Conservation (phyloP, 371 early-diverging fungal genomes). For the Apophysomyces ossiformis region DNA sequence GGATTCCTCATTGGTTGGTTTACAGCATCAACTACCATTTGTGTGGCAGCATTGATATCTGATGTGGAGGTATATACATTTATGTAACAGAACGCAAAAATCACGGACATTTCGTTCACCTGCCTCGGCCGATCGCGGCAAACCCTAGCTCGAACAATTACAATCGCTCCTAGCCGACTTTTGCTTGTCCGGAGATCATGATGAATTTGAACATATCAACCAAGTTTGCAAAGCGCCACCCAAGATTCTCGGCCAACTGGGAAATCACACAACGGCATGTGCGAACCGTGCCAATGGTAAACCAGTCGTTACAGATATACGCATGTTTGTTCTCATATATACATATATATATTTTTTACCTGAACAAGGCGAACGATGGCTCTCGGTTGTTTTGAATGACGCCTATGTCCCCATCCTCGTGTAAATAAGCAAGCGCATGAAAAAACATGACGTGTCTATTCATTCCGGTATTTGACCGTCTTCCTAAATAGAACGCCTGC, state of each 20-base stretch:
- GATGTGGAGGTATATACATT: conserved; percentile 29
- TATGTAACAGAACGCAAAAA: too few species aligned
- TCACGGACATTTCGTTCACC: too few species aligned
- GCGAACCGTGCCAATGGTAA: neutral
- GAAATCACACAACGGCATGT: neutral
- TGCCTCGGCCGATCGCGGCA: too few species aligned
- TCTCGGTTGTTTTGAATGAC: conserved; percentile 31
- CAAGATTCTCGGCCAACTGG: conserved; percentile 37
- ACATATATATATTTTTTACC: conserved; percentile 9
- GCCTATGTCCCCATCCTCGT: conserved; percentile 39
- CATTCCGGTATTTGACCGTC: neutral
- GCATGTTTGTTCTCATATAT: neutral
- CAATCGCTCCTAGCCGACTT: conserved; percentile 30
- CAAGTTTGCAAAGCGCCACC: conserved; percentile 42
- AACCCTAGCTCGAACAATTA: conserved; percentile 31
- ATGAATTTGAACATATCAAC: conserved; percentile 40
- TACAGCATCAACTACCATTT: conserved; percentile 30
- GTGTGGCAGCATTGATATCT: conserved; percentile 44
- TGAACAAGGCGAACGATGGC: conserved; percentile 27
- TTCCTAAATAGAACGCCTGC: conserved; percentile 20
- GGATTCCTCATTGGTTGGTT: conserved; percentile 53
- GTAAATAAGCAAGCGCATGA: conserved; percentile 18
- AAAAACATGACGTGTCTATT: neutral
- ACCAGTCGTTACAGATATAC: neutral
- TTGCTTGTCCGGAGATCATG: conserved; percentile 31